These are phyloP conservation scores for Penicillium daleae DNA, from an alignment of 495 filamentous ascomycete genomes.

Conservation along the genomic window DNA sequence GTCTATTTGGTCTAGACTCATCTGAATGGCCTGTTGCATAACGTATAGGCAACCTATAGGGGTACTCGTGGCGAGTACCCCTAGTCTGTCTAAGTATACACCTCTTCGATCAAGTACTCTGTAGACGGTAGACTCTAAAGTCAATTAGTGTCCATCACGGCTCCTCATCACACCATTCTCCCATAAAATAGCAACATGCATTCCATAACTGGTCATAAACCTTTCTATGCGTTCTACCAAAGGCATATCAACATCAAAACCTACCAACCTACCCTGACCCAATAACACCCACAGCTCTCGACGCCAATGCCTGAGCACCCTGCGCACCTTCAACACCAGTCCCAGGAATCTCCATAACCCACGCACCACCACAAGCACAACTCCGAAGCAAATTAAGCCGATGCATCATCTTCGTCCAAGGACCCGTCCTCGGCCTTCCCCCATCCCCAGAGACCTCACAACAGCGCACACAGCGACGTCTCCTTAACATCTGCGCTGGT, in stretches of 20 bases:
- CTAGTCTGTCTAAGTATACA: background rate
- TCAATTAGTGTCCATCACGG: background rate
- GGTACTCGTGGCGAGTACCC: background rate
- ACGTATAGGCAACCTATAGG: too few species aligned
- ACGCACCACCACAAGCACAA: slow-evolving; percentile 53
- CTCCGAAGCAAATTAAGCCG: slow-evolving; percentile 44
- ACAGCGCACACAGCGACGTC: slow-evolving; percentile 47
- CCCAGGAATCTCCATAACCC: slow-evolving; percentile 36
- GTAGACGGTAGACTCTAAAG: background rate
- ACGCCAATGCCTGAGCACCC: slow-evolving; percentile 1
- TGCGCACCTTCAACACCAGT: background rate
- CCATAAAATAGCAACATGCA: background rate
- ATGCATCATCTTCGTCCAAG: slow-evolving; percentile 45
- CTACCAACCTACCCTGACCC: background rate
- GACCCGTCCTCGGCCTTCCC: slow-evolving; percentile 37
- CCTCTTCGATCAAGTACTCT: background rate
- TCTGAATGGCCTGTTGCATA: too few species aligned
- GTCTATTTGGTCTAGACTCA: background rate
- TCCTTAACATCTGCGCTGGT: slow-evolving; percentile 19
- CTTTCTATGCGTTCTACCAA: background rate
- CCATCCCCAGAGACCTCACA: slow-evolving; percentile 47
- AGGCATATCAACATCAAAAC: background rate
- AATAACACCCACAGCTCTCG: background rate
- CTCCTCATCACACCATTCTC: background rate
- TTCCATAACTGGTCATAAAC: background rate